Evolutionary conservation across 2,329 filamentous ascomycete genomes (phyloP).

Genomic region (Alternaria metachromatica): DNA sequence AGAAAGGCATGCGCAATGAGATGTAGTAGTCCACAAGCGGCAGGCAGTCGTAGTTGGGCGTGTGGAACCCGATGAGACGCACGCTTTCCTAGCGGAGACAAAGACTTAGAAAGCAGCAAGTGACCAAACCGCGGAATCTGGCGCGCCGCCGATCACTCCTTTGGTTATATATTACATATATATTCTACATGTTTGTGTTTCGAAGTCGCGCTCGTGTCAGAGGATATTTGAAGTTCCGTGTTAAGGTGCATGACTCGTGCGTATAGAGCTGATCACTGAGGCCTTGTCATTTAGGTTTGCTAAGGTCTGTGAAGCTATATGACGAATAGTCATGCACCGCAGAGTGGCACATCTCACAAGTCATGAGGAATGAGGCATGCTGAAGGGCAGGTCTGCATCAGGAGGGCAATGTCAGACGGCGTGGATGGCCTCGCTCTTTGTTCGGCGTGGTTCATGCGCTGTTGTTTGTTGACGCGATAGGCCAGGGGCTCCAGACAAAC

Average conservation of each 20-base stretch:
- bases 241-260: slow-evolving; percentile 1
- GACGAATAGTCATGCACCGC: neutral
- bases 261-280: neutral
- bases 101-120: neutral
- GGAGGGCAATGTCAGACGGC: neutral
- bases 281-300: neutral
- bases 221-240: neutral
- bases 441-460: neutral
- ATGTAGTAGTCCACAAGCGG: neutral
- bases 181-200: neutral
- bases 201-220: neutral
- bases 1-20: neutral
- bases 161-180: neutral
- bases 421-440: neutral
- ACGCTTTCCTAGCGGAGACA: neutral
- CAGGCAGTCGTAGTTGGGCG: neutral
- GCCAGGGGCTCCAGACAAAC: neutral
- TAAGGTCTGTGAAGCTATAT: neutral
- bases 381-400: neutral
- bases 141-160: neutral
- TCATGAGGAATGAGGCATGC: neutral
- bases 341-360: neutral
- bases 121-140: neutral
- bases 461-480: neutral
- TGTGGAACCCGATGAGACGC: neutral